Conservation (phyloP, 345 rosid species). For the Eucalyptus regnans region DNA sequence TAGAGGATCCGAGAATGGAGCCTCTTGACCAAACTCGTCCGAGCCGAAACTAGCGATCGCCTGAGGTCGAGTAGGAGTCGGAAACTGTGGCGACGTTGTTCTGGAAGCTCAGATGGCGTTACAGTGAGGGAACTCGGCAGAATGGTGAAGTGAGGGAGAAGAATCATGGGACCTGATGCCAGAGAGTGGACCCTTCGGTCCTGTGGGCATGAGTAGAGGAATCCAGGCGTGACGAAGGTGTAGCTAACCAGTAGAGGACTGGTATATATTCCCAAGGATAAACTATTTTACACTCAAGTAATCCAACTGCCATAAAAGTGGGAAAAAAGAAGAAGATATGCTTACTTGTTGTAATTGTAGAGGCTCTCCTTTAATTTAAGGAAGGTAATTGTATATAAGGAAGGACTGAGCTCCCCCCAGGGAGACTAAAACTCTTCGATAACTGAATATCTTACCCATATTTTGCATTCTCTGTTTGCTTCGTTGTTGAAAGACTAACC, state of each 20-base stretch:
- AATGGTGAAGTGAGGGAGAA: too few species aligned
- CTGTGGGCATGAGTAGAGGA: accelerated
- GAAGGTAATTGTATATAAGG: too few species aligned
- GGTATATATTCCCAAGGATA: too few species aligned
- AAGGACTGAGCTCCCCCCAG: too few species aligned
- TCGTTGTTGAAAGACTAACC: accelerated
- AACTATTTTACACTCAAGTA: too few species aligned
- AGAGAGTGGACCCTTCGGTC: background rate
- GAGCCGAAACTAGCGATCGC: background rate
- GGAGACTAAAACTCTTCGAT: too few species aligned
- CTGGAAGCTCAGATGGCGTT: too few species aligned
- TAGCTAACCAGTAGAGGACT: background rate
- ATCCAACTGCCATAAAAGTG: too few species aligned
- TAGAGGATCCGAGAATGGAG: background rate
- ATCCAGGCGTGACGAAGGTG: background rate
- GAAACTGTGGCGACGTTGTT: too few species aligned
- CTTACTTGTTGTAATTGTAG: background rate
- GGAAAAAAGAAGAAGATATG: background rate
- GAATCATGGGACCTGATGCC: background rate
- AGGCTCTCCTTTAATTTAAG: too few species aligned
- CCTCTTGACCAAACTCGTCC: background rate
- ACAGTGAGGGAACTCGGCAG: too few species aligned
- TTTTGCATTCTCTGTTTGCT: background rate
- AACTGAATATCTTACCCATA: too few species aligned
- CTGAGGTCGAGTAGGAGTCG: background rate